Evolutionary conservation across 495 filamentous ascomycete genomes (phyloP).

Genomic region (Penicillium antarcticum): DNA sequence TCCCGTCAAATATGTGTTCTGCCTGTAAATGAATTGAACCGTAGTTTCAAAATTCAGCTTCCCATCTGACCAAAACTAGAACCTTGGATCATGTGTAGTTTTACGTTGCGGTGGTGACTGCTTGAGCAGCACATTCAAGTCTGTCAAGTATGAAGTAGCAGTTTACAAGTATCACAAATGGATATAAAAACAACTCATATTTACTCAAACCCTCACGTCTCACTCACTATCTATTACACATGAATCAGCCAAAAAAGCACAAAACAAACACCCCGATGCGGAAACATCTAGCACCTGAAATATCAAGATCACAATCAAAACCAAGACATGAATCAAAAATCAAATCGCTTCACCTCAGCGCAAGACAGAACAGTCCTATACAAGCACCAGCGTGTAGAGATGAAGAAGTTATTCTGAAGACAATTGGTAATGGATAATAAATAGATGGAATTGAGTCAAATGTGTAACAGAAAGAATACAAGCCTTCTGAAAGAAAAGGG

Average conservation of each 20-base stretch:
- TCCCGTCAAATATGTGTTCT: conserved; percentile 1
- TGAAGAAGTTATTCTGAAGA: not conserved
- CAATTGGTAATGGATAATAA: not conserved
- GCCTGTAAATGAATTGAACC: conserved; percentile 3
- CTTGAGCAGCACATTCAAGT: too few relatives aligned
- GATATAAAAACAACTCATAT: not conserved
- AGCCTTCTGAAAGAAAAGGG: conserved; percentile 9
- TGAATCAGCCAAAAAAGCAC: not conserved
- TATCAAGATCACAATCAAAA: not conserved
- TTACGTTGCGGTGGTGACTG: too few relatives aligned
- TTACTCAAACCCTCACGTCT: not conserved
- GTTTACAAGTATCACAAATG: not conserved
- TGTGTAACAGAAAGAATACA: conserved; percentile 13
- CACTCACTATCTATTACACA: conserved; percentile 5
- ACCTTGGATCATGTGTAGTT: too few relatives aligned
- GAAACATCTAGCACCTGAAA: conserved; percentile 4
- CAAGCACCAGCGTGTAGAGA: conserved; percentile 12
- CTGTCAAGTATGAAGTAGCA: not conserved
- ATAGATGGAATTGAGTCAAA: conserved; percentile 7
- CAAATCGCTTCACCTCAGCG: conserved; percentile 17
- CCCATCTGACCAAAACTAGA: too few relatives aligned
- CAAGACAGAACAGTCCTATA: conserved; percentile 13
- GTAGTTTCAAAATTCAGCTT: not conserved
- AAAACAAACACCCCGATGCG: conserved; percentile 8
- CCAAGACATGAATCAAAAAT: too few relatives aligned